Conservation (phyloP, 2,329 filamentous ascomycete species). For the Aspergillus fischeri region DNA sequence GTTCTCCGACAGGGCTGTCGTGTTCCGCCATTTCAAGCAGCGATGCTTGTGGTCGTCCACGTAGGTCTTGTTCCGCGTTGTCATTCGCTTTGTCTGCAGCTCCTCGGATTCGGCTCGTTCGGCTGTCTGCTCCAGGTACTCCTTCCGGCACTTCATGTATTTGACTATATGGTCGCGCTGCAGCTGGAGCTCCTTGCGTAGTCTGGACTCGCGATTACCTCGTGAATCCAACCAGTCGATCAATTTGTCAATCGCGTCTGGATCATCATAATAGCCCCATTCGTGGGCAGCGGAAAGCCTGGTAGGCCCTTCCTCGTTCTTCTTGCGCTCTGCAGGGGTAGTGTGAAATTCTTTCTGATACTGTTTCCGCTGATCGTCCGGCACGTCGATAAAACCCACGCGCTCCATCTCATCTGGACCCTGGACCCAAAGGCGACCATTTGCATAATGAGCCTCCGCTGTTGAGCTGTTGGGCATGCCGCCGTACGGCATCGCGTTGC, state of each 20-base stretch:
- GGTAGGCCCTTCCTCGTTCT: constrained; percentile 76
- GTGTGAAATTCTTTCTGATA: constrained; percentile 75
- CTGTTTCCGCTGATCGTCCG: constrained; percentile 65
- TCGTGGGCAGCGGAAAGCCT: constrained; percentile 71
- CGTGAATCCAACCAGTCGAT: constrained; percentile 85
- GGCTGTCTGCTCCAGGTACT: constrained; percentile 60
- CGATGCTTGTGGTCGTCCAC: constrained; percentile 53
- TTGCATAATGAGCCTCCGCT: constrained; percentile 80
- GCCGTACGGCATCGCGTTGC: constrained; percentile 94
- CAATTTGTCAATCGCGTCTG: constrained; percentile 70
- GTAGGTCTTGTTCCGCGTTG: constrained; percentile 60
- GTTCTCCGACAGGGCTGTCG: constrained; percentile 53
- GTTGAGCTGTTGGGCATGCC: constrained; percentile 87
- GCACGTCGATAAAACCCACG: constrained; percentile 77
- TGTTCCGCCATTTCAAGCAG: constrained; percentile 64
- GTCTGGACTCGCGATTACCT: constrained; percentile 78
- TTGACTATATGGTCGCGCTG: constrained; percentile 72
- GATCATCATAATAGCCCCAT: constrained; percentile 89
- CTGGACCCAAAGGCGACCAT: constrained; percentile 94
- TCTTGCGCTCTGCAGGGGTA: constrained; percentile 81
- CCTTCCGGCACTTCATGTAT: constrained; percentile 75
- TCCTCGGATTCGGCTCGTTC: constrained; percentile 47
- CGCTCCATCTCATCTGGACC: constrained; percentile 87
- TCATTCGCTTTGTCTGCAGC: constrained; percentile 50
- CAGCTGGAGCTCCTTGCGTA: constrained; percentile 77